Base-by-base conservation (phyloP, 352 stramenopile genomes). In the Phytopythium litorale region DNA sequence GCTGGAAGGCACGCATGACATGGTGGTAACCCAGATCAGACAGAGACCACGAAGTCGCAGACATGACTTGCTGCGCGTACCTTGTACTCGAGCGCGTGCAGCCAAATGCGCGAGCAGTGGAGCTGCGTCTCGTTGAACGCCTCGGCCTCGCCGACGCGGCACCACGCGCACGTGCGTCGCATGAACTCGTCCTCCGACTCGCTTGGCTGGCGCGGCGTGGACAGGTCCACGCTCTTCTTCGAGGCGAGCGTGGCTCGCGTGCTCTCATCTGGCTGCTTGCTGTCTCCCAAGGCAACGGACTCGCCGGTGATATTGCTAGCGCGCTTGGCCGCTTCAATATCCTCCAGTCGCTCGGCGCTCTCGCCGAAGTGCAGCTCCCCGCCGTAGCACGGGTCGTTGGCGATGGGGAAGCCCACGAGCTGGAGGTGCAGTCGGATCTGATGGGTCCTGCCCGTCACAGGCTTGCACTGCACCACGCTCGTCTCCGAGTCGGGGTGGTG, bases 381-480 rank as follows among this genome's bases (percentile, higher is more conserved):
- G 58, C 97, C 97, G 71, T 99, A 99, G 75, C 96, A 98, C 28
- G 96, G 93, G 66, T 99, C 97, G 67, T 99, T 99, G 12, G 95
- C 96, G 76, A 99, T 99, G 3, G 97, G 92, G 62, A 89, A 92
- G 12, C 85, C 85, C 53, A 97, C 72, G 21, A 97, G 77, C 64
- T 98, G 94, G 49, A 99, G 76, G 63, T 99, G 97, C 23, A 99
- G 72, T 16, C 97, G 91, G 66, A 99, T 98, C 73, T 99, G 97
- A 77, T 99, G 97, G 32, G 96, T 99, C 56, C 97, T 81, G 50
- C 97, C 97, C 8, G 97, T 99, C 45, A 96, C 76, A 7, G 96
- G 96, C 57, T 97, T 93, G 72, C 90, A 98, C 58, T 98, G 62
- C 21, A 99, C 76, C 45, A 99, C 63, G 42, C 91, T 96, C 16